Evolutionary conservation across 805 yeast genomes (phyloP).

Genomic region (Maudiozyma serrabonitensis): DNA sequence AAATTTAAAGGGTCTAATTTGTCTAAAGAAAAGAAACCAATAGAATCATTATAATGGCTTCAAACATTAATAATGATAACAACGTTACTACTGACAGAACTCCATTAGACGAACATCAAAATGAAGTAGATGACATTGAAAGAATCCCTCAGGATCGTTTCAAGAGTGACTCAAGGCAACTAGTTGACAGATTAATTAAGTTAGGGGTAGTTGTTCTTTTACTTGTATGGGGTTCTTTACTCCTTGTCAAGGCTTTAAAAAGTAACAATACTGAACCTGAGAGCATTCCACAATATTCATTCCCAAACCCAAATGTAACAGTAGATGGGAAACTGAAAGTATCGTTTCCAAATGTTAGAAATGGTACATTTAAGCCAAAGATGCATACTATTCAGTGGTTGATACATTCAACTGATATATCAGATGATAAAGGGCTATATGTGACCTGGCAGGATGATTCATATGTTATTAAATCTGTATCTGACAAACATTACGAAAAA

Average conservation of each 20-base stretch:
- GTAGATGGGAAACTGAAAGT: conserved; percentile 22
- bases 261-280: background rate
- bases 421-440: conserved; percentile 58
- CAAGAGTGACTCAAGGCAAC: conserved; percentile 3
- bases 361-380: conserved; percentile 46
- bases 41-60: too few species aligned
- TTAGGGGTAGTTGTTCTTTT: conserved; percentile 11
- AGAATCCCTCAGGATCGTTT: conserved; percentile 12
- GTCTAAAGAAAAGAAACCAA: too few species aligned
- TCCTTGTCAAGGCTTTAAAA: conserved; percentile 10
- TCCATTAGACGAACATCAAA: background rate
- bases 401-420: conserved; percentile 35
- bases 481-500: conserved; percentile 31
- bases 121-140: conserved; percentile 6
- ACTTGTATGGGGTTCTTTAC: conserved; percentile 19
- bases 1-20: too few species aligned
- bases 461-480: conserved; percentile 47
- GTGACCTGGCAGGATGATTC: conserved; percentile 38
- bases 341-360: conserved; percentile 39
- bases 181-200: conserved; percentile 6
- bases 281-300: conserved; percentile 1
- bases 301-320: conserved; percentile 12
- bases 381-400: conserved; percentile 64
- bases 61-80: background rate
- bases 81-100: background rate